Conservation (phyloP, 768 basidiomycete genomes). For the Boletus vinaceobasis region DNA sequence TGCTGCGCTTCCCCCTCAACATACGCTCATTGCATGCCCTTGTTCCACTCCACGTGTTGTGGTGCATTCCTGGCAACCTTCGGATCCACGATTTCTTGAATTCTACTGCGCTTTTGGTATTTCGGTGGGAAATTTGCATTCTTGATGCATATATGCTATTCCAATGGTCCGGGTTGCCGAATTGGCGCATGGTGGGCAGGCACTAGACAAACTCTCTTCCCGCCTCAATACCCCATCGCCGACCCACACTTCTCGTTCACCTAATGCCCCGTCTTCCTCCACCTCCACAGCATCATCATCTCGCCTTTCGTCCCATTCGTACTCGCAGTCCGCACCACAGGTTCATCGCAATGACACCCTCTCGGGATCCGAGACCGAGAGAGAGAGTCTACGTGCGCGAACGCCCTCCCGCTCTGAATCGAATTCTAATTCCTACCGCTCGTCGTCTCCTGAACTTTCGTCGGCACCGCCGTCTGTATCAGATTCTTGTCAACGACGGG, state of each 20-base stretch:
- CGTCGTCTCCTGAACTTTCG: constrained; percentile 38
- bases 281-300: constrained; percentile 35
- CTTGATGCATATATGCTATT: constrained; percentile 20
- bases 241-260: constrained; percentile 38
- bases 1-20: constrained; percentile 17
- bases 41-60: constrained; percentile 31
- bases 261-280: constrained; percentile 32
- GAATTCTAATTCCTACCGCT: constrained; percentile 30
- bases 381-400: constrained; percentile 47
- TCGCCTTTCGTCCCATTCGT: constrained; percentile 34
- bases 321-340: constrained; percentile 26
- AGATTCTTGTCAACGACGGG: constrained; percentile 31
- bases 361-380: constrained; percentile 83
- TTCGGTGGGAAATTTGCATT: constrained; percentile 6
- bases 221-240: constrained; percentile 59
- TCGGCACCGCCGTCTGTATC: constrained; percentile 35
- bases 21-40: constrained; percentile 25
- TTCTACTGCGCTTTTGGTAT: constrained; percentile 1
- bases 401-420: constrained; percentile 31
- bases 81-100: constrained; percentile 1
- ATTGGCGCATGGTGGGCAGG: constrained; percentile 36
- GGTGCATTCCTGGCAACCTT: constrained; percentile 20
- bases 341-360: constrained; percentile 36
- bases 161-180: neutral
- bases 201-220: constrained; percentile 65